Evolutionary conservation across 441 rosid species (phyloP).

Genomic region (Erysimum pusillum): DNA sequence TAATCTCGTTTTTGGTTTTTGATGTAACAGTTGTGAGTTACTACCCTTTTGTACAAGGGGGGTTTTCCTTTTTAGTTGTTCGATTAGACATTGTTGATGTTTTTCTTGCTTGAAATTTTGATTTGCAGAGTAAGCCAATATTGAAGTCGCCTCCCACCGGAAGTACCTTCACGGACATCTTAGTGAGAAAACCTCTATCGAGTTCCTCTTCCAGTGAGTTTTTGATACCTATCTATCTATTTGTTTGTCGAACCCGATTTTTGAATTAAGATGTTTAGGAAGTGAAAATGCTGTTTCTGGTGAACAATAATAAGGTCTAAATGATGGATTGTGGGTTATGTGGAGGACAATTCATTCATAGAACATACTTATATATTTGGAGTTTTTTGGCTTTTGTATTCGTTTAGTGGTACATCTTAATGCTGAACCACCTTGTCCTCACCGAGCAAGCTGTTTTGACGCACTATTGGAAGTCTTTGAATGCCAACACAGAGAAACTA

Average conservation of each 20-base stretch:
- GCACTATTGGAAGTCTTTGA: neutral
- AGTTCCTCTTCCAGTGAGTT: conserved; percentile 67
- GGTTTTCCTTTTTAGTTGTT: neutral
- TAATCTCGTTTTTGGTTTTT: too few species aligned
- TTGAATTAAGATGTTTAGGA: neutral
- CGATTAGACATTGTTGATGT: neutral
- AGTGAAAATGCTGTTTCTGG: neutral
- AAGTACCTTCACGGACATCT: conserved; percentile 93
- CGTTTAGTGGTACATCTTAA: neutral
- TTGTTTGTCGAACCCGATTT: neutral
- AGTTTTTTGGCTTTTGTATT: neutral
- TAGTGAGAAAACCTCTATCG: conserved; percentile 76
- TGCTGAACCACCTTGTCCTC: neutral
- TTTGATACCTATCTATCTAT: neutral
- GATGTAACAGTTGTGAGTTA: conserved; percentile 74
- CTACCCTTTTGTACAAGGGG: neutral
- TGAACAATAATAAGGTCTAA: too few species aligned
- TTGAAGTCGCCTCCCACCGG: conserved; percentile 74
- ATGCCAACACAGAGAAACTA: conserved; percentile 10
- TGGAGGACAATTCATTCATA: neutral
- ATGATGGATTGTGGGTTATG: neutral
- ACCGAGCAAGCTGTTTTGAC: neutral
- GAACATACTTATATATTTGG: neutral
- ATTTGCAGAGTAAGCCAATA: conserved; percentile 75
- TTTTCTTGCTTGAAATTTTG: neutral